These are phyloP conservation scores for Rhipidocladum racemiflorum DNA, from an alignment of 176 grass and related monocot species.

Conservation along the genomic window DNA sequence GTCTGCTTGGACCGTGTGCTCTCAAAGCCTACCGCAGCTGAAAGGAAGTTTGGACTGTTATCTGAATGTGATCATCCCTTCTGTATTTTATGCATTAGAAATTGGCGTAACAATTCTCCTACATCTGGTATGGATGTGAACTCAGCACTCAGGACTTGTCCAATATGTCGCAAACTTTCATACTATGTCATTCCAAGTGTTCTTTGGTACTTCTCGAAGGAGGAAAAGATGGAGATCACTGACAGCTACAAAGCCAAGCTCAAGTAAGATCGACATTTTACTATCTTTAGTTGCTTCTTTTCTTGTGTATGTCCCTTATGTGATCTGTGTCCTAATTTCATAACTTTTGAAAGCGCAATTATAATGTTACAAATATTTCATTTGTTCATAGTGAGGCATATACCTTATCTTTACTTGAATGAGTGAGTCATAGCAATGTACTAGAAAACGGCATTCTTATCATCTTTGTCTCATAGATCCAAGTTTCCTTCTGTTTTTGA, in stretches of 20 bases:
- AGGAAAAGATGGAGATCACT: constrained; percentile 80
- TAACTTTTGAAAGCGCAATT: neutral
- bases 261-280: constrained; percentile 58
- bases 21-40: constrained; percentile 80
- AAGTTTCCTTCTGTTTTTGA: neutral
- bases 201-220: constrained; percentile 87
- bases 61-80: constrained; percentile 97
- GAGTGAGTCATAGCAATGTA: neutral
- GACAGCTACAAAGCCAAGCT: constrained; percentile 93
- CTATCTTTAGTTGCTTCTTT: neutral
- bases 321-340: neutral
- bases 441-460: constrained; percentile 7
- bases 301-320: neutral
- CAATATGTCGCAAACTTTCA: constrained; percentile 78
- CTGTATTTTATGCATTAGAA: constrained; percentile 89
- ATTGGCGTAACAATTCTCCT: constrained; percentile 92
- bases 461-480: neutral
- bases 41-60: constrained; percentile 90
- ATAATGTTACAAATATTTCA: neutral
- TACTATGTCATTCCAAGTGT: constrained; percentile 96
- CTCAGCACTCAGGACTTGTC: constrained; percentile 77
- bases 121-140: constrained; percentile 93
- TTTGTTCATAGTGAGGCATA: neutral
- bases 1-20: constrained; percentile 91
- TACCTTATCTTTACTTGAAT: neutral